phyloP scores from a whole-genome alignment of 1,284 basidiomycete genomes.

The Boletus semigastroideus region DNA sequence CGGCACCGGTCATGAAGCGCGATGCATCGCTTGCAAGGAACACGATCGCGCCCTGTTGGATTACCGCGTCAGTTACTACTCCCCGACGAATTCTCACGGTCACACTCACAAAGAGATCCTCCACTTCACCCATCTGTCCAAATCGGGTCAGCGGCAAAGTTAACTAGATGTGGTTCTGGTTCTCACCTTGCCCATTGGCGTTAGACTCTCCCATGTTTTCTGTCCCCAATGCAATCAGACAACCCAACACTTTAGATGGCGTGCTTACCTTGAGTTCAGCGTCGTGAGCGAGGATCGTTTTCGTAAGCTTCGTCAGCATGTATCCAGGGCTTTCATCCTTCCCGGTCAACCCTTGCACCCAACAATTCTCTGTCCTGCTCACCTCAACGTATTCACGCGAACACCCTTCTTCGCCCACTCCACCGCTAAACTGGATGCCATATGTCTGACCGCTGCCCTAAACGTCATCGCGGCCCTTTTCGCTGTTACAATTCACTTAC shows the following conservation, averaged over 20 bases:
- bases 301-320: conserved; percentile 87
- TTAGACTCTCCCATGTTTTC: conserved; percentile 88
- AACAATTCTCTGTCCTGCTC: conserved; percentile 8
- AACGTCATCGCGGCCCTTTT: conserved; percentile 5
- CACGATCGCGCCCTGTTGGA: conserved; percentile 77
- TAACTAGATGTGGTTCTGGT: no score
- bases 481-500: conserved; percentile 37
- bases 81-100: not conserved
- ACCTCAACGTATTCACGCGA: conserved; percentile 81
- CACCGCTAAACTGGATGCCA: conserved; percentile 83
- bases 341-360: not conserved
- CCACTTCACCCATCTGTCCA: conserved; percentile 72
- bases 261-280: conserved; percentile 63
- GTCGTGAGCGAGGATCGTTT: conserved; percentile 72
- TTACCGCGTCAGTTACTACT: conserved; percentile 5
- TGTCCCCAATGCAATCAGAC: conserved; percentile 31
- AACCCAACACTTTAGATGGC: not conserved
- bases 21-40: conserved; percentile 86
- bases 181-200: conserved; percentile 87
- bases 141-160: conserved; percentile 11
- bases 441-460: conserved; percentile 75
- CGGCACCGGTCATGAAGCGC: conserved; percentile 82
- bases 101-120: conserved; percentile 64
- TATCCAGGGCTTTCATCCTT: conserved; percentile 69
- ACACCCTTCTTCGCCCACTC: conserved; percentile 89